phyloP scores from a whole-genome alignment of 73 alveolate species.

The Paramecium caudatum region DNA sequence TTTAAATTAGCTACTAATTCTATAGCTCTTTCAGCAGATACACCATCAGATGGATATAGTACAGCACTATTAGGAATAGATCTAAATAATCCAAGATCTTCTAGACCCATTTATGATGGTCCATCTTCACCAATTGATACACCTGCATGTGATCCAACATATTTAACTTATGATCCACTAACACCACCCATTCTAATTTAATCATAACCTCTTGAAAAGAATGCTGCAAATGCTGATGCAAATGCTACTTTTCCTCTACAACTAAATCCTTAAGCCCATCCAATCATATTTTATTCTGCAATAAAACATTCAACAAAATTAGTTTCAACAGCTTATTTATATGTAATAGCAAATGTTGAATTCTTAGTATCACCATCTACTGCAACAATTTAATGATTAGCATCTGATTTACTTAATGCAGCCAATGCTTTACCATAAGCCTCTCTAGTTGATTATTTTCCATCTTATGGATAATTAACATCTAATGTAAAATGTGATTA shows the following conservation, averaged over 20 bases:
- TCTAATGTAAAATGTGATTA: not conserved
- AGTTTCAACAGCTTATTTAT: constrained; percentile 81
- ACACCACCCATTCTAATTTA: constrained; percentile 88
- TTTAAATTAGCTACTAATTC: constrained; percentile 85
- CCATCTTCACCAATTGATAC: constrained; percentile 91
- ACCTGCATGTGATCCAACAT: constrained; percentile 90
- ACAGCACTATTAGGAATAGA: constrained; percentile 84
- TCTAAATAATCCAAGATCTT: constrained; percentile 86
- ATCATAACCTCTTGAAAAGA: constrained; percentile 88
- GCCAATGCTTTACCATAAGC: constrained; percentile 86
- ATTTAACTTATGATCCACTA: constrained; percentile 79
- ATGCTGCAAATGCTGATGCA: constrained; percentile 86
- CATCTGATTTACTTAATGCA: constrained; percentile 78
- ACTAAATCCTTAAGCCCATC: constrained; percentile 82
- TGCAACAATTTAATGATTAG: constrained; percentile 78
- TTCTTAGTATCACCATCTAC: constrained; percentile 88
- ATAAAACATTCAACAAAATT: constrained; percentile 87
- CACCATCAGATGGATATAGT: constrained; percentile 88
- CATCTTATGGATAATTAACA: constrained; percentile 27
- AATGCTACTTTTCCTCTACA: constrained; percentile 86
- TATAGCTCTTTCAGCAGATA: constrained; percentile 82
- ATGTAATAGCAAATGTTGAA: constrained; percentile 78
- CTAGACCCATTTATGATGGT: constrained; percentile 88
- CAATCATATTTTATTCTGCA: constrained; percentile 87
- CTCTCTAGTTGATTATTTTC: constrained; percentile 82